Percentiles rank a stretch among this genome's conserved stretches.
phyloP scores from a whole-genome alignment of 2,329 filamentous ascomycete genomes.

The Sclerotinia glacialis region DNA sequence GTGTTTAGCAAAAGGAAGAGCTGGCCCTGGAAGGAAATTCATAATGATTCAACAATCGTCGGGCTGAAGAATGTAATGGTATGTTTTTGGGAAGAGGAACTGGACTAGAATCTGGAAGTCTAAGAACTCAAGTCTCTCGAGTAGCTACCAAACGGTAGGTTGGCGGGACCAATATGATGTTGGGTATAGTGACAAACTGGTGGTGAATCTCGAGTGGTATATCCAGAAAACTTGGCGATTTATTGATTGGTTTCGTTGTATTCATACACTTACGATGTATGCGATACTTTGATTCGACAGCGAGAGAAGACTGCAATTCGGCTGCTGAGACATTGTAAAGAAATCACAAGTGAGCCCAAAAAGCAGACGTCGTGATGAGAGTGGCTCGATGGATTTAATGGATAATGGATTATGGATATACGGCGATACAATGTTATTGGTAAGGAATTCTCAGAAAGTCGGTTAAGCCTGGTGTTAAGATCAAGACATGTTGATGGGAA shows the following conservation, averaged over 20 bases:
- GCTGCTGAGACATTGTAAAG: background rate
- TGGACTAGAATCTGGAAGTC: background rate
- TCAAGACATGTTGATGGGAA: background rate
- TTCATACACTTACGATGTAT: background rate
- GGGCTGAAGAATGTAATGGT: background rate
- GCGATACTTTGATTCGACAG: background rate
- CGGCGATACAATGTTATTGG: background rate
- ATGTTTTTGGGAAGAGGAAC: background rate
- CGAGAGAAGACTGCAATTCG: background rate
- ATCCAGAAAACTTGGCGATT: background rate
- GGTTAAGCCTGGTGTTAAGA: background rate
- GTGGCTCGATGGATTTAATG: background rate
- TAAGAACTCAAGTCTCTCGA: background rate
- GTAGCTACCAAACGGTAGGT: too few relatives aligned
- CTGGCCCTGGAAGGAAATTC: constrained; percentile 32
- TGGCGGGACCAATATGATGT: background rate
- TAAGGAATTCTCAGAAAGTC: background rate
- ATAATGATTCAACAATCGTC: constrained; percentile 20
- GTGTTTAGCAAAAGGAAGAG: constrained; percentile 22
- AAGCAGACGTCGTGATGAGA: background rate
- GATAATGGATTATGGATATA: background rate
- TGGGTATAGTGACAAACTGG: background rate
- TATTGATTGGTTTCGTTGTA: background rate
- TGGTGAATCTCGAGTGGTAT: background rate
- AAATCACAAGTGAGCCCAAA: background rate